These are phyloP conservation scores for Apostasia shenzhenica DNA, from an alignment of 106 monocot genomes.

Conservation along the genomic window DNA sequence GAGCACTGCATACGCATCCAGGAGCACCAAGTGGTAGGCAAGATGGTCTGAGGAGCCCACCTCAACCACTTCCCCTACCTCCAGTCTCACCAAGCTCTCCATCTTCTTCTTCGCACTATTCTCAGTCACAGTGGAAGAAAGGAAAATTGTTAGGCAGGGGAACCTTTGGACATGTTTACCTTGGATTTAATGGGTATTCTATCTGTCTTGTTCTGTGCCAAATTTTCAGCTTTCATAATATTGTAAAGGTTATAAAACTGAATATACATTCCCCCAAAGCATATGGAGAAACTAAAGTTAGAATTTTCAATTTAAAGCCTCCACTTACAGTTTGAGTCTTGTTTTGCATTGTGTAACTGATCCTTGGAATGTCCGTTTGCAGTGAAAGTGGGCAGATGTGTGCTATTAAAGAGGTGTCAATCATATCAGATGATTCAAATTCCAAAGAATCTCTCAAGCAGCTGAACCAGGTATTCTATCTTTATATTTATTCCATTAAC, in stretches of 20 bases:
- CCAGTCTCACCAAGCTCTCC: conserved; percentile 53
- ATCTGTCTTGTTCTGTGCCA: background rate
- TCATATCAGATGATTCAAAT: conserved; percentile 82
- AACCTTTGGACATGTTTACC: conserved; percentile 92
- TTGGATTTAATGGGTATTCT: conserved; percentile 86
- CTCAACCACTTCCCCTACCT: conserved; percentile 88
- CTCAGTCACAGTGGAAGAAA: conserved; percentile 74
- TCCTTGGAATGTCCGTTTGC: background rate
- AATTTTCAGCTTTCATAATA: background rate
- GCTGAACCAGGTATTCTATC: conserved; percentile 52
- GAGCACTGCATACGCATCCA: conserved; percentile 15
- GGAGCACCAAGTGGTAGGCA: conserved; percentile 37
- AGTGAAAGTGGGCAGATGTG: conserved; percentile 94
- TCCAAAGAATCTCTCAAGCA: conserved; percentile 94
- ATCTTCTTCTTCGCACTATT: conserved; percentile 27
- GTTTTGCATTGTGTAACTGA: background rate
- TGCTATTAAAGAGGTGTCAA: conserved; percentile 95
- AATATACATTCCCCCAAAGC: background rate
- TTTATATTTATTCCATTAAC: background rate
- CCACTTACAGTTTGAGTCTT: background rate
- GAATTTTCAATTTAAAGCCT: background rate
- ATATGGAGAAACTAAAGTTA: background rate
- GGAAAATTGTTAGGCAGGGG: conserved; percentile 89
- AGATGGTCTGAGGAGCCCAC: conserved; percentile 54
- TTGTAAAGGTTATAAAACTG: background rate